Evolutionary conservation across 305 asterid species (phyloP).

Genomic region (Solanum hybrid): DNA sequence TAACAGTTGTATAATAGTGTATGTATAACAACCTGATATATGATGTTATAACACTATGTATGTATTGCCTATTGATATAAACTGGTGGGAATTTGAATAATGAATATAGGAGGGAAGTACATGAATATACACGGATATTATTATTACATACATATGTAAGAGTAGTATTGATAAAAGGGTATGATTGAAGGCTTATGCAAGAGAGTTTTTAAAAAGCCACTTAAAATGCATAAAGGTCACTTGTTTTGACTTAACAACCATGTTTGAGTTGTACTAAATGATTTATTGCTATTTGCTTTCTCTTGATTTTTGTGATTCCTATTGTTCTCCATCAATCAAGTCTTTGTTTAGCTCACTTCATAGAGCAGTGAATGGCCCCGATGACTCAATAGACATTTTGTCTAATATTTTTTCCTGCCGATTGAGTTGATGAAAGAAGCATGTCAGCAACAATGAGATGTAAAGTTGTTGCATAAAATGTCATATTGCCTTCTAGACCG

Average conservation of each 20-base stretch:
- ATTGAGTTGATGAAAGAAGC: neutral
- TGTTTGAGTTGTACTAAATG: neutral
- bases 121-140: neutral
- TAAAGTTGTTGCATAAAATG: conserved; percentile 26
- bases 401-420: too few species aligned
- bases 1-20: neutral
- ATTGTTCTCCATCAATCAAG: neutral
- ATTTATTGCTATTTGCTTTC: neutral
- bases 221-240: neutral
- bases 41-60: neutral
- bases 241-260: neutral
- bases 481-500: conserved; percentile 63
- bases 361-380: neutral
- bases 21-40: neutral
- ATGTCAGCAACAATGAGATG: neutral
- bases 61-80: neutral
- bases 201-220: neutral
- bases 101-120: neutral
- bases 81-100: neutral
- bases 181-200: neutral
- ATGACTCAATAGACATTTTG: neutral
- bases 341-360: neutral
- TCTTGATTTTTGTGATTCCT: neutral
- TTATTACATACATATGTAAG: neutral
- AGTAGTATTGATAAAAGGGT: neutral